Evolutionary conservation across 495 filamentous ascomycete genomes (phyloP).

Genomic region (Trichoderma erinaceum): DNA sequence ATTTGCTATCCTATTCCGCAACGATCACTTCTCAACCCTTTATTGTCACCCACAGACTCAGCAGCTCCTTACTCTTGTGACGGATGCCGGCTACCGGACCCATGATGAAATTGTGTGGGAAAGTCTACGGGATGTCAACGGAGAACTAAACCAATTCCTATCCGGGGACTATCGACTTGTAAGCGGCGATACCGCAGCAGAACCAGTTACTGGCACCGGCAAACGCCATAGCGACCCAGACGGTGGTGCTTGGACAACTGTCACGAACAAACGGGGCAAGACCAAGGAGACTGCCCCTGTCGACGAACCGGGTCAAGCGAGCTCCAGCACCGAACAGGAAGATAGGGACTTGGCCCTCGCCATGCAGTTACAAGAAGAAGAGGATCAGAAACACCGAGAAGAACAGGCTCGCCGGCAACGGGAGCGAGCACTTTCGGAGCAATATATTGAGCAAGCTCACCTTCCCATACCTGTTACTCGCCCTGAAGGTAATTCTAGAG

Average conservation of each 20-base stretch:
- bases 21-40: slow-evolving; percentile 92
- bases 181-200: slow-evolving; percentile 36
- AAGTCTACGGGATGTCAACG: slow-evolving; percentile 79
- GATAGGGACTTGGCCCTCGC: slow-evolving; percentile 75
- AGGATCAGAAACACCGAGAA: slow-evolving; percentile 58
- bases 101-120: slow-evolving; percentile 97
- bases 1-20: slow-evolving; percentile 86
- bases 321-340: slow-evolving; percentile 51
- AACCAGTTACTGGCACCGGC: not conserved
- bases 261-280: slow-evolving; percentile 33
- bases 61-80: slow-evolving; percentile 74
- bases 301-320: slow-evolving; percentile 32
- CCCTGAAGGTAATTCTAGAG: slow-evolving; percentile 15
- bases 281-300: slow-evolving; percentile 23
- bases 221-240: slow-evolving; percentile 19
- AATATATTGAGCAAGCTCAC: slow-evolving; percentile 48
- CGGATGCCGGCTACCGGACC: slow-evolving; percentile 80
- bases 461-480: slow-evolving; percentile 1
- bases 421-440: slow-evolving; percentile 46
- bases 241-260: slow-evolving; percentile 44
- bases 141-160: slow-evolving; percentile 75
- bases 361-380: slow-evolving; percentile 77
- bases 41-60: slow-evolving; percentile 71
- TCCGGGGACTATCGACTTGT: slow-evolving; percentile 87
- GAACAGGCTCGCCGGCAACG: slow-evolving; percentile 43